Evolutionary conservation across 177 flowering plant genomes (phyloP), one percentile per base, ranked within the genome.

Genomic region (Vitis hybrid): DNA sequence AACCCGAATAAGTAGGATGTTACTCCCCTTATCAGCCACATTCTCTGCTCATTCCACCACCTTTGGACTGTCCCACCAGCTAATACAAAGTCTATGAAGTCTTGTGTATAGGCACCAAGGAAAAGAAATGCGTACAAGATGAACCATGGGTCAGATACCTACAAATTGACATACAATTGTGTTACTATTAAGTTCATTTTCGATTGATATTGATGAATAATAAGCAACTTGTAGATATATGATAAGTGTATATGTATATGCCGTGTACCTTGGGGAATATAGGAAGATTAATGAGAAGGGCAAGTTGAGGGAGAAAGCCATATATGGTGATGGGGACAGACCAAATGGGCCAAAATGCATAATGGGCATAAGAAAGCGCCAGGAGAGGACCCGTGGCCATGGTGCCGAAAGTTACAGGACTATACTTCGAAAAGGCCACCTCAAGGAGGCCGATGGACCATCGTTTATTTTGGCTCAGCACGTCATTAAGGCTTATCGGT

Each of bases 31-130:
- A 81, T 70, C 51, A 80, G 12, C 87, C 87, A 86, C 79, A 84
- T 80, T 60, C 89, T 77, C 61, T 86, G 91, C 48, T 80, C 82
- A 71, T 74, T 86, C 89, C 89, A 88, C 89, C 89, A 88, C n/a
- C 74, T 71, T 15, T 31, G 60, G 16, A 80, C 13, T 7, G 84
- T 76, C 2, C 79, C 81, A n/a, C 75, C 75, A 4, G 14, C 72
- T 11, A 73, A 52, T 0, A 75, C 12, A 67, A 77, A 85, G 5
- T 87, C 92, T 2, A 76, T 31, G 5, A 74, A 52, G 66, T 88
- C 87, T 71, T 86, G 83, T 39, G 18, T 83, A 52, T 84, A 81
- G n/a, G 88, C 79, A 6, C 87, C 88, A 8, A 81, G 14, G 67
- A 83, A 80, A 3, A 88, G 82, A 58, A 81, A 82, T 0, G 67